Evolutionary conservation across 2,329 filamentous ascomycete species (phyloP).

Genomic region (Pestalotiopsis sp.): DNA sequence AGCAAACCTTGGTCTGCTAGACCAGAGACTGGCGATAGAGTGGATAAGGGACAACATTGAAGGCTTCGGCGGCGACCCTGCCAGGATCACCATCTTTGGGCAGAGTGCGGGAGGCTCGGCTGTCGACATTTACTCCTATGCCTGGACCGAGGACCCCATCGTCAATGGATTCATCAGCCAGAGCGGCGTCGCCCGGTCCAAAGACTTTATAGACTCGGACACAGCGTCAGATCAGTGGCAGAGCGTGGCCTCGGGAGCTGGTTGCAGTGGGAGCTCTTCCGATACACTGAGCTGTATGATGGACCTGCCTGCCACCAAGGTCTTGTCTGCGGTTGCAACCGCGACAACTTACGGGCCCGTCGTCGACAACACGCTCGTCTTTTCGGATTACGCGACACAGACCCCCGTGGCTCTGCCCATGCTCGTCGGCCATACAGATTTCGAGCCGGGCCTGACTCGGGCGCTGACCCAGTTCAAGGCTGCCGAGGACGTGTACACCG

Average conservation of each 20-base stretch:
- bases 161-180: slow-evolving; percentile 5
- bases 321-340: neutral
- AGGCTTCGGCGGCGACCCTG: slow-evolving; percentile 32
- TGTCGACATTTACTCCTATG: slow-evolving; percentile 8
- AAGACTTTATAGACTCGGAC: neutral
- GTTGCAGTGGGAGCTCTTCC: neutral
- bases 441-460: slow-evolving; percentile 5
- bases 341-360: neutral
- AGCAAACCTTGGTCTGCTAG: slow-evolving; percentile 36
- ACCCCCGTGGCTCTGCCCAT: neutral
- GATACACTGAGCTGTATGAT: neutral
- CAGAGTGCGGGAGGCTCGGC: slow-evolving; percentile 1
- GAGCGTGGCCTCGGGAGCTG: neutral
- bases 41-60: slow-evolving; percentile 50
- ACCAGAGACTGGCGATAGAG: slow-evolving; percentile 55
- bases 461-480: neutral
- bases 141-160: slow-evolving; percentile 5
- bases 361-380: neutral
- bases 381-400: slow-evolving; percentile 1
- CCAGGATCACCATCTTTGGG: slow-evolving; percentile 23
- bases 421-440: slow-evolving; percentile 7
- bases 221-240: slow-evolving; percentile 4
- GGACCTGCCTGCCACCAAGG: neutral
- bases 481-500: neutral
- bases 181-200: neutral